Evolutionary conservation across 73 alveolate genomes (phyloP), one percentile per base, ranked within the genome.

Genomic region (Paraurostyla sp.): DNA sequence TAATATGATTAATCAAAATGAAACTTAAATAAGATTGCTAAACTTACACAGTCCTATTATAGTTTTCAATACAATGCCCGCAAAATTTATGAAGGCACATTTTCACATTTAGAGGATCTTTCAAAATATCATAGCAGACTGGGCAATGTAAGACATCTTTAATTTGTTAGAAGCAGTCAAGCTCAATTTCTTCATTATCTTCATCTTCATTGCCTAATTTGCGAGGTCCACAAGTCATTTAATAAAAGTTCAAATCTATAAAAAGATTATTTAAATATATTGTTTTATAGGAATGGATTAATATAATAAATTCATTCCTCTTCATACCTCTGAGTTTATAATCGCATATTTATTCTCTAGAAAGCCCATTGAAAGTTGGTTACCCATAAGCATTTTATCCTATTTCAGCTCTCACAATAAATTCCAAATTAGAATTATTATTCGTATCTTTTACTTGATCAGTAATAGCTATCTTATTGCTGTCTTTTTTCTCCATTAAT

Each of bases 81-180:
- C 96, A 91, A 63, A 91, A 91, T 63, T 83, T 91, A 51, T 91
- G 96, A 41, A 68, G 57, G 68, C 96, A 91, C 56, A 50, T 60
- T 60, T 83, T 91, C 25, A 91, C 91, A 60, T 57, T 65, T 27
- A 71, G 83, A 20, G 91, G 92, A 20, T 83, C 92, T 23, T 69
- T 62, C 59, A 83, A 48, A 6, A 91, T 58, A 22, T 91, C 96
- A n/a, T 62, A 68, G 45, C 96, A 91, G 6, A 91, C 85, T 0
- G 96, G 93, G 54, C 96, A 91, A 18, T 65, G 71, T 3, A 91
- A 42, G 0, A 81, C 56, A 11, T 84, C 91, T 51, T 71, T 43
- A 13, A 91, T 36, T 7, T 82, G 41, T 15, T 27, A 16, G 46
- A 88, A 88, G 25, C 85, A 42, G 23, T 78, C 88, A 51, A 49